phyloP scores from a whole-genome alignment of 2,329 filamentous ascomycete genomes.

The Gaeumannomyces tritici region DNA sequence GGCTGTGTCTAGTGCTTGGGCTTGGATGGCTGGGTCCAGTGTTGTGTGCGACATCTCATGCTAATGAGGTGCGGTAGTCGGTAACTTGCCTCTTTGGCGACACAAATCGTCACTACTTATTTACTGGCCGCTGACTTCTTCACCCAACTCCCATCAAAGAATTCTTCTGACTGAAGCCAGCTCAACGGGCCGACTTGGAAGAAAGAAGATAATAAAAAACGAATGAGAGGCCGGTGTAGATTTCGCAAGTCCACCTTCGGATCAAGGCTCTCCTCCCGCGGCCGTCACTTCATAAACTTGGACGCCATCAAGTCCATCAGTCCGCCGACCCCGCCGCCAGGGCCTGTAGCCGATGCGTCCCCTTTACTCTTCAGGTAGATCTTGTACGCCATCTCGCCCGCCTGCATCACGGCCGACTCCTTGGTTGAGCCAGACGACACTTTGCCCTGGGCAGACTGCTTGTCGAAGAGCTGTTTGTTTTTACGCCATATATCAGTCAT shows the following conservation, averaged over 20 bases:
- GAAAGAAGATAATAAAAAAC: too few relatives aligned
- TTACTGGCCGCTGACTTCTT: too few relatives aligned
- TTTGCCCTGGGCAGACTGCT: constrained; percentile 44
- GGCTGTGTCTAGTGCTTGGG: not conserved
- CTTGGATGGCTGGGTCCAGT: not conserved
- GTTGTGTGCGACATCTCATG: not conserved
- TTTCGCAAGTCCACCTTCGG: too few relatives aligned
- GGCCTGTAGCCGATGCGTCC: constrained; percentile 28
- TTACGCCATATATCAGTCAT: not conserved
- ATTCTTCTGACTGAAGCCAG: too few relatives aligned
- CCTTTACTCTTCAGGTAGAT: constrained; percentile 79
- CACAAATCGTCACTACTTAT: too few relatives aligned
- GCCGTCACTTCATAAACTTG: constrained; percentile 29
- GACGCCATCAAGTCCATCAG: constrained; percentile 35
- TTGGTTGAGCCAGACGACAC: constrained; percentile 56
- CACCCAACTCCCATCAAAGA: too few relatives aligned
- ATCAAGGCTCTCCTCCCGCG: too few relatives aligned
- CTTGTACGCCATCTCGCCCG: constrained; percentile 80
- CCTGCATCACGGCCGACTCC: constrained; percentile 68
- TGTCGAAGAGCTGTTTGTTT: constrained; percentile 46
- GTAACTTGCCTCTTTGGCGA: too few relatives aligned
- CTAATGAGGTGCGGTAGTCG: too few relatives aligned
- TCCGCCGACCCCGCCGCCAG: constrained; percentile 34
- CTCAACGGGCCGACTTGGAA: too few relatives aligned
- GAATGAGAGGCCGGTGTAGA: too few relatives aligned